phyloP scores from a whole-genome alignment of 257 asterid species.

The Salvia splendens region DNA sequence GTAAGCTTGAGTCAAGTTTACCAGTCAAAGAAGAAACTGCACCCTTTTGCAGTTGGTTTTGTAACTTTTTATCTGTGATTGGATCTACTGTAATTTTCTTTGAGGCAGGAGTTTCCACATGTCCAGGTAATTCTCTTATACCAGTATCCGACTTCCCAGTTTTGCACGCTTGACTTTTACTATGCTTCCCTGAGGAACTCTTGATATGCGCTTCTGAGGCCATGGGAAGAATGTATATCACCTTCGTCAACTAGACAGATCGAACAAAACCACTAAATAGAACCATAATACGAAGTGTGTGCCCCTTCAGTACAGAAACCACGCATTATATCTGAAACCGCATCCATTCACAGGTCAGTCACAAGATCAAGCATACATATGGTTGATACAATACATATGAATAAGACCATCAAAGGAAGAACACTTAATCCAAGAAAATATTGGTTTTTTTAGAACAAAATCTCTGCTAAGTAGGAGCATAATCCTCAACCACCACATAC shows the following conservation, averaged over 20 bases:
- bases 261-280: slow-evolving; percentile 30
- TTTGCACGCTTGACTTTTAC: slow-evolving; percentile 41
- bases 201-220: slow-evolving; percentile 49
- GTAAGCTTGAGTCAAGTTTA: slow-evolving; percentile 53
- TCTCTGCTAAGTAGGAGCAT: not conserved
- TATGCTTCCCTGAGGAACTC: slow-evolving; percentile 45
- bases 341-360: slow-evolving; percentile 45
- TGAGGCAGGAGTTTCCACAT: slow-evolving; percentile 33
- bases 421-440: slow-evolving; percentile 2
- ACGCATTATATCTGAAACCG: slow-evolving; percentile 39
- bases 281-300: not conserved
- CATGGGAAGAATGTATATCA: slow-evolving; percentile 37
- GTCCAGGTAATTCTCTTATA: slow-evolving; percentile 38
- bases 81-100: slow-evolving; percentile 21
- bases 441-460: not conserved
- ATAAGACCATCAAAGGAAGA: slow-evolving; percentile 10
- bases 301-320: slow-evolving; percentile 31
- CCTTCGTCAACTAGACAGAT: slow-evolving; percentile 23
- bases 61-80: not conserved
- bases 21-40: slow-evolving; percentile 40
- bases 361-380: not conserved
- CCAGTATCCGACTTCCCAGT: slow-evolving; percentile 36
- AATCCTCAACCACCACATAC: slow-evolving; percentile 23
- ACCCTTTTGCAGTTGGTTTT: slow-evolving; percentile 40
- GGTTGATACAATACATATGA: not conserved